Evolutionary conservation across 129 eudicot species (phyloP).

Genomic region (Smallanthus sonchifolius): DNA sequence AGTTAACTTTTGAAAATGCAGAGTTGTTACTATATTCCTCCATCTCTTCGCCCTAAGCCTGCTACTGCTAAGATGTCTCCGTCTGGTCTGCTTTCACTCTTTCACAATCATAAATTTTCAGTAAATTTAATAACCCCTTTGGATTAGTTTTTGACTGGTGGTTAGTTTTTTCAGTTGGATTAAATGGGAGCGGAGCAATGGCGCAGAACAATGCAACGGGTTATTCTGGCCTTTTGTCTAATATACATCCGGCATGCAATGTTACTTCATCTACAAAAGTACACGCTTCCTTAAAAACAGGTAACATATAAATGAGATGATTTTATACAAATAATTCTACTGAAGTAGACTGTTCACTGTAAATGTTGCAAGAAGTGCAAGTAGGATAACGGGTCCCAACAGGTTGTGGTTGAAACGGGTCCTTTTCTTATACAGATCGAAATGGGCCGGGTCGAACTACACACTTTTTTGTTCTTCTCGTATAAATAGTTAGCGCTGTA

Average conservation of each 20-base stretch:
- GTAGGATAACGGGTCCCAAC: constrained; percentile 18
- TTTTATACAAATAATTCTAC: constrained; percentile 5
- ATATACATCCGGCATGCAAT: constrained; percentile 37
- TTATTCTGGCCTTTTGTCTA: constrained; percentile 43
- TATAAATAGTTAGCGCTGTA: neutral
- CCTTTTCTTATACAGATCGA: neutral
- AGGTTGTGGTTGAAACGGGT: neutral
- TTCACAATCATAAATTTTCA: neutral
- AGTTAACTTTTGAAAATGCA: constrained; percentile 19
- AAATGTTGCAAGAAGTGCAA: neutral
- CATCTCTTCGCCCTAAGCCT: constrained; percentile 70
- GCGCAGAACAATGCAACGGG: constrained; percentile 51
- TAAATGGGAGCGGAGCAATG: constrained; percentile 29
- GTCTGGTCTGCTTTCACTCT: constrained; percentile 36
- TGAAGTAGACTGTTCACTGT: neutral
- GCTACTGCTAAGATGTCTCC: constrained; percentile 60
- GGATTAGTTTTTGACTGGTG: constrained; percentile 6
- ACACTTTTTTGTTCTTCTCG: neutral
- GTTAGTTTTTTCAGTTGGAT: constrained; percentile 39
- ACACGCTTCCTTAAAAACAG: constrained; percentile 38
- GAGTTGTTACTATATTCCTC: constrained; percentile 89
- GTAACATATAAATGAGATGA: constrained; percentile 19
- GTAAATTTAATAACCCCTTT: neutral
- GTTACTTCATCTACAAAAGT: constrained; percentile 32
- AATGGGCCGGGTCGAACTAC: neutral